These are phyloP conservation scores for Blumeria graminis DNA, from an alignment of 2,329 filamentous ascomycete genomes.

Conservation along the genomic window DNA sequence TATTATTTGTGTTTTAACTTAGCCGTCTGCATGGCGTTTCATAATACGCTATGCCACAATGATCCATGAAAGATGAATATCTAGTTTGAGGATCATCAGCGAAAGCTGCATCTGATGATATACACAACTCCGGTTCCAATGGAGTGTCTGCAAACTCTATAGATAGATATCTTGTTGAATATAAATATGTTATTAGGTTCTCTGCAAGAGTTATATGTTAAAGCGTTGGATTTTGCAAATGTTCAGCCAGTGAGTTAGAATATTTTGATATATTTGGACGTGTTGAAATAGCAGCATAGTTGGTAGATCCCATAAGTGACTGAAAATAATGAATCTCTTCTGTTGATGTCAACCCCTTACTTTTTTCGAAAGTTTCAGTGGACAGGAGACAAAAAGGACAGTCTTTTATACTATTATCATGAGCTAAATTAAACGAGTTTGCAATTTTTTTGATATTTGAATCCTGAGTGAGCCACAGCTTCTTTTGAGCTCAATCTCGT, in stretches of 20 bases:
- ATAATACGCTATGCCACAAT: too few relatives aligned
- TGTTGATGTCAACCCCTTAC: not conserved
- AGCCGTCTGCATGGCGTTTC: too few relatives aligned
- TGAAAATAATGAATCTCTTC: not conserved
- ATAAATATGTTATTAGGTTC: not conserved
- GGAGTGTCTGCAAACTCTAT: not conserved
- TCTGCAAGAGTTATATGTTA: not conserved
- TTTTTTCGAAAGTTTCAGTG: not conserved
- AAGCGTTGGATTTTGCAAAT: not conserved
- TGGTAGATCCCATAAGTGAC: not conserved
- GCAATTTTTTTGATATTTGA: not conserved
- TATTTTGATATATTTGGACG: not conserved
- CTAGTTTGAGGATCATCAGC: constrained; percentile 1
- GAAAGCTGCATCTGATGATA: not conserved
- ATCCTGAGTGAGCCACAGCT: not conserved
- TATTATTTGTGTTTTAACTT: too few relatives aligned
- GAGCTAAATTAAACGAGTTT: not conserved
- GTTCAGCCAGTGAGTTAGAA: not conserved
- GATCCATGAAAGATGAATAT: too few relatives aligned
- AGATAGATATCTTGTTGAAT: not conserved
- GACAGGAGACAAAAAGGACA: not conserved
- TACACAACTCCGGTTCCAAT: not conserved
- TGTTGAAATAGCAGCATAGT: not conserved
- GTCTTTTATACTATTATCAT: not conserved
- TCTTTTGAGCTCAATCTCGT: not conserved